These are phyloP conservation scores for Naumovozyma castellii DNA, from an alignment of 805 yeast genomes.

Conservation along the genomic window DNA sequence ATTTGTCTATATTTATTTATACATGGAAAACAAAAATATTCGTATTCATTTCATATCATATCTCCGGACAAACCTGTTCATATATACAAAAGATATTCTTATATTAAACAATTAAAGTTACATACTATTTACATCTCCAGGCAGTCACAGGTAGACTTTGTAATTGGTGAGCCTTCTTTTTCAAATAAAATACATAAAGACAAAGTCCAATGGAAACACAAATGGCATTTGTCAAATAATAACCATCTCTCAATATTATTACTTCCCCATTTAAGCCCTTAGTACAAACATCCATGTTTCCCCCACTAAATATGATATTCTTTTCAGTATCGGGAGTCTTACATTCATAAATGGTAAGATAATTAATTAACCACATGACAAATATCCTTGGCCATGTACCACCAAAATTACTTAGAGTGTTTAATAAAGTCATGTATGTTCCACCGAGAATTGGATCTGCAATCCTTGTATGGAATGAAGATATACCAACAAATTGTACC, in stretches of 20 bases:
- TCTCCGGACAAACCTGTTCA: too few species aligned
- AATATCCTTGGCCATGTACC: constrained; percentile 96
- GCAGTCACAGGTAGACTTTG: constrained; percentile 65
- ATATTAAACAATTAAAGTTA: too few species aligned
- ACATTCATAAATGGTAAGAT: constrained; percentile 61
- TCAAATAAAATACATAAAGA: constrained; percentile 58
- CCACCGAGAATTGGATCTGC: constrained; percentile 97
- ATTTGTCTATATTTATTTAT: too few species aligned
- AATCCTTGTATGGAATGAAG: constrained; percentile 89
- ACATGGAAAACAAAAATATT: too few species aligned
- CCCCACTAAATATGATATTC: constrained; percentile 7
- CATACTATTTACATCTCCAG: constrained; percentile 52
- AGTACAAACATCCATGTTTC: constrained; percentile 11
- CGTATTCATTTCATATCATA: too few species aligned
- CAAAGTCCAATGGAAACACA: constrained; percentile 61
- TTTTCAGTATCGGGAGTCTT: constrained; percentile 16
- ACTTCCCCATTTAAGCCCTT: constrained; percentile 44
- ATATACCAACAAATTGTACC: constrained; percentile 86
- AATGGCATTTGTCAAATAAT: constrained; percentile 62
- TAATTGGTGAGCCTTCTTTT: constrained; percentile 47
- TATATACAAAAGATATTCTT: too few species aligned
- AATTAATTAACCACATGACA: constrained; percentile 70
- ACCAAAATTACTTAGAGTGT: constrained; percentile 86
- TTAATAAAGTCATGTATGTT: constrained; percentile 92
- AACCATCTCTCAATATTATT: constrained; percentile 60